Evolutionary conservation across 306 rosid species (phyloP).

Genomic region (Fragaria ananassa): DNA sequence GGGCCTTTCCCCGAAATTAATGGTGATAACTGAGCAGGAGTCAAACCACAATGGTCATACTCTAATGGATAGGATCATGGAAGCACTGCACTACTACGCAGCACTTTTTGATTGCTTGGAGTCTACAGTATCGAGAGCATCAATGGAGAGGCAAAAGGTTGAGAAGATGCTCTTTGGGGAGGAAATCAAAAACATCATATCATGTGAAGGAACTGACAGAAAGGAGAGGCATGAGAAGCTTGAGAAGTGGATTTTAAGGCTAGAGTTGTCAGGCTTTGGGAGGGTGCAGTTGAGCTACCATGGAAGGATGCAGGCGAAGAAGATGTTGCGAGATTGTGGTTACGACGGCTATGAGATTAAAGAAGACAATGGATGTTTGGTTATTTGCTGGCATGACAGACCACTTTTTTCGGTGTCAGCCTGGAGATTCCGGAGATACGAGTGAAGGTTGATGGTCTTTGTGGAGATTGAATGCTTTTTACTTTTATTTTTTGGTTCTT

Average conservation of each 20-base stretch:
- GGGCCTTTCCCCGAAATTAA: conserved; percentile 58
- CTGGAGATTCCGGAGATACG: conserved; percentile 53
- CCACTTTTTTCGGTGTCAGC: conserved; percentile 71
- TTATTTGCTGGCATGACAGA: conserved; percentile 57
- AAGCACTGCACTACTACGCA: conserved; percentile 59
- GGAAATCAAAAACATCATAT: conserved; percentile 75
- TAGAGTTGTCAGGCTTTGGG: conserved; percentile 60
- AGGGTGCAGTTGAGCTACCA: conserved; percentile 51
- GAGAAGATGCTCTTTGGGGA: conserved; percentile 75
- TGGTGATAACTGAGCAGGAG: conserved; percentile 84
- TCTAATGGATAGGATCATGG: conserved; percentile 59
- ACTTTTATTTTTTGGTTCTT: conserved; percentile 13
- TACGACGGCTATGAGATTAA: conserved; percentile 50
- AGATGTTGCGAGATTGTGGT: conserved; percentile 46
- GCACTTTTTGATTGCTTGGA: conserved; percentile 80
- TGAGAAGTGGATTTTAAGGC: conserved; percentile 66
- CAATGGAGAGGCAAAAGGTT: conserved; percentile 53
- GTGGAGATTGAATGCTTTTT: conserved; percentile 11
- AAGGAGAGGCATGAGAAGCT: conserved; percentile 75
- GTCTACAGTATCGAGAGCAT: conserved; percentile 53
- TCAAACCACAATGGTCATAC: conserved; percentile 67
- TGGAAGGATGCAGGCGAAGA: conserved; percentile 47
- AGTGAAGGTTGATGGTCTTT: conserved; percentile 18
- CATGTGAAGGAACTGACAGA: conserved; percentile 76
- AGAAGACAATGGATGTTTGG: conserved; percentile 47